Conservation (phyloP, 352 stramenopile species). For the Lagenidium sp. region DNA sequence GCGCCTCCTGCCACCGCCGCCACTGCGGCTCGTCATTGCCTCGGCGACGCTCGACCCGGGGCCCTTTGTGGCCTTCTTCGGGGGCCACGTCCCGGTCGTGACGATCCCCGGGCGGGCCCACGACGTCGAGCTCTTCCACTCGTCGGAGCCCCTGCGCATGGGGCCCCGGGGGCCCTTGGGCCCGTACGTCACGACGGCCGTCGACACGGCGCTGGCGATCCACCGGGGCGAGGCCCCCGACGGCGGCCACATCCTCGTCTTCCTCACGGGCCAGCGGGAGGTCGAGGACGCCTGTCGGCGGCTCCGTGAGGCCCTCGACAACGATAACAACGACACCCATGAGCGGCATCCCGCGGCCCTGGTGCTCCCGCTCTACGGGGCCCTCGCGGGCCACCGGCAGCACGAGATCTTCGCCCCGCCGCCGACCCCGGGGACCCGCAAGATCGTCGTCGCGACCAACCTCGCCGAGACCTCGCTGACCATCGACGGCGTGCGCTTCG, state of each 20-base stretch:
- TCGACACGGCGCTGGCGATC: constrained; percentile 74
- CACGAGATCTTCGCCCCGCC: constrained; percentile 91
- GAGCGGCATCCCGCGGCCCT: constrained; percentile 22
- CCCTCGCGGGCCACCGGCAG: constrained; percentile 89
- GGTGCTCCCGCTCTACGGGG: constrained; percentile 92
- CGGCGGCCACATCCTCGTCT: constrained; percentile 90
- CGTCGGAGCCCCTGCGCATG: constrained; percentile 77
- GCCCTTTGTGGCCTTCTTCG: constrained; percentile 88
- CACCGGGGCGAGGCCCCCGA: constrained; percentile 48
- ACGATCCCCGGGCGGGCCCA: constrained; percentile 88
- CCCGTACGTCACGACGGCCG: constrained; percentile 49
- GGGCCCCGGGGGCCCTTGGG: constrained; percentile 42
- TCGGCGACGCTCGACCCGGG: constrained; percentile 87
- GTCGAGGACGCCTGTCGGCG: constrained; percentile 87
- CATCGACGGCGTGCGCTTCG: constrained; percentile 92
- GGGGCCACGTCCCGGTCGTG: constrained; percentile 62
- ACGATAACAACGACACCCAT: constrained; percentile 25
- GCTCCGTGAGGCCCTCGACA: constrained; percentile 45
- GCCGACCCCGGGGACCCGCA: constrained; percentile 72
- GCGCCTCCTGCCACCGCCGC: no score
- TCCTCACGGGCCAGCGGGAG: constrained; percentile 92
- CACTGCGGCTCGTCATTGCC: constrained; percentile 93
- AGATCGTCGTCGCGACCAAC: constrained; percentile 87
- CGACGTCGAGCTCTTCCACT: constrained; percentile 92
- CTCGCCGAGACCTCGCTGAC: constrained; percentile 97